Evolutionary conservation across 2,329 filamentous ascomycete species (phyloP).

Genomic region (Beauveria scarabaeidicola): DNA sequence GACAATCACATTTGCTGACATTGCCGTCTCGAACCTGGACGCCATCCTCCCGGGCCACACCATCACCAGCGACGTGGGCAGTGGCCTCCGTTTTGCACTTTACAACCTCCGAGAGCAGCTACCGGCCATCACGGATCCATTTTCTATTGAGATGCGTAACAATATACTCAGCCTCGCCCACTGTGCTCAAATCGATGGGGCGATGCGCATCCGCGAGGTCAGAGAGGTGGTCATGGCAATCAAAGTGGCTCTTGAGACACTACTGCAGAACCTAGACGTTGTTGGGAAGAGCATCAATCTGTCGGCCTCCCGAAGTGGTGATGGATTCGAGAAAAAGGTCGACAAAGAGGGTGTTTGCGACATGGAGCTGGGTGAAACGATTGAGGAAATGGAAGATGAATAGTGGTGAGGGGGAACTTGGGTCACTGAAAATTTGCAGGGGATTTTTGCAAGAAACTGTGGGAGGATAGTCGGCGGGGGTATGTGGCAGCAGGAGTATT

Average conservation of each 20-base stretch:
- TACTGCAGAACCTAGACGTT: background rate
- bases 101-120: background rate
- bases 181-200: background rate
- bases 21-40: background rate
- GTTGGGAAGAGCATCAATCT: background rate
- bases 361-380: too few species aligned
- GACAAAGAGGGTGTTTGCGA: too few species aligned
- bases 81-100: background rate
- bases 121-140: too few species aligned
- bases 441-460: too few species aligned
- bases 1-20: background rate
- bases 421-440: too few species aligned
- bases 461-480: too few species aligned
- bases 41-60: background rate
- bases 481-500: too few species aligned
- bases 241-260: background rate
- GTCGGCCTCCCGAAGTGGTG: background rate
- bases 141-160: background rate
- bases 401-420: too few species aligned
- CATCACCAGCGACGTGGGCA: background rate
- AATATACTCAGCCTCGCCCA: background rate
- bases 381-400: too few species aligned
- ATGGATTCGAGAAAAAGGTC: too few species aligned
- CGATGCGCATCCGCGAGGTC: background rate
- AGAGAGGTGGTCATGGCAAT: background rate